These are phyloP conservation scores for Alliaria petiolata DNA, from an alignment of 345 rosid species.

Conservation along the genomic window DNA sequence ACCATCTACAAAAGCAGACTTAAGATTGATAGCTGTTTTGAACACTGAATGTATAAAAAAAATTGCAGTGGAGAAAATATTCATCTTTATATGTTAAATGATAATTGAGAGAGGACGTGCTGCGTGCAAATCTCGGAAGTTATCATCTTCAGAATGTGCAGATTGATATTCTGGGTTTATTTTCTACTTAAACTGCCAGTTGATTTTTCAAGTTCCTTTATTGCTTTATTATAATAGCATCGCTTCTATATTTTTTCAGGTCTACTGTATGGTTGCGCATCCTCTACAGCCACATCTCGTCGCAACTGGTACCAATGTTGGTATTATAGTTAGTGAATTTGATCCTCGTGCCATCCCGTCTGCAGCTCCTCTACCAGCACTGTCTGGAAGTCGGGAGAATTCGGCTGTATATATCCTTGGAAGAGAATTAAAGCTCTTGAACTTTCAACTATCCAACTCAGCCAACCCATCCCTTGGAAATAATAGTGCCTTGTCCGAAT, in stretches of 20 bases:
- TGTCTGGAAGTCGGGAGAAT: slow-evolving; percentile 87
- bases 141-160: neutral
- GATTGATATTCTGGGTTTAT: neutral
- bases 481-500: slow-evolving; percentile 79
- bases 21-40: slow-evolving; percentile 2
- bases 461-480: slow-evolving; percentile 86
- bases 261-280: slow-evolving; percentile 98
- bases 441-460: slow-evolving; percentile 78
- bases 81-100: neutral
- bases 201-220: slow-evolving; percentile 7
- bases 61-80: neutral
- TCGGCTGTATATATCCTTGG: slow-evolving; percentile 84
- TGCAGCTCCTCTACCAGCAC: slow-evolving; percentile 78
- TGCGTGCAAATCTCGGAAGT: neutral
- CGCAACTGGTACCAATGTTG: slow-evolving; percentile 92
- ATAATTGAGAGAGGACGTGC: neutral
- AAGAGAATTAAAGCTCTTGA: slow-evolving; percentile 82
- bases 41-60: neutral
- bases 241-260: slow-evolving; percentile 44
- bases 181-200: neutral
- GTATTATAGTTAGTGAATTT: slow-evolving; percentile 92
- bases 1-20: neutral
- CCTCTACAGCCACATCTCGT: slow-evolving; percentile 97
- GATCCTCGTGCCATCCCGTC: slow-evolving; percentile 93
- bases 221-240: neutral